A percentile compares a stretch with the other conserved stretches of the same genome.
These are phyloP conservation scores for Gaillardinia entomophila DNA, from an alignment of 805 yeast genomes.

Conservation along the genomic window DNA sequence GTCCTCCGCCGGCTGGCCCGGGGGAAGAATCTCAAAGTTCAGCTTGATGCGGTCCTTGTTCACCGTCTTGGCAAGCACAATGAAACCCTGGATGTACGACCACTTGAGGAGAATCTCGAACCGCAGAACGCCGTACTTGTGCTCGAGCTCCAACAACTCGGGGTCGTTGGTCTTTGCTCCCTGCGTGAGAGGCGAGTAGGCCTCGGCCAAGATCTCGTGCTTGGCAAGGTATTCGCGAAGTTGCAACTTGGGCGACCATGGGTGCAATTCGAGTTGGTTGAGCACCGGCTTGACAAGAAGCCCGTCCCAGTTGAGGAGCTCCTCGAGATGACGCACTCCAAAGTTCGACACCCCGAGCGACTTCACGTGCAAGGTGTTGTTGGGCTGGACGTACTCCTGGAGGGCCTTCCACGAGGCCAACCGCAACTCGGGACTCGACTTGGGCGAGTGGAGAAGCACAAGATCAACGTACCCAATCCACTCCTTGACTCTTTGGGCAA, in stretches of 20 bases:
- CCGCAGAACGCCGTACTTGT: slow-evolving; percentile 42
- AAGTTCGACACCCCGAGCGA: slow-evolving; percentile 56
- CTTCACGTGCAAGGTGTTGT: slow-evolving; percentile 41
- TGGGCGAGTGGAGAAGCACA: slow-evolving; percentile 58
- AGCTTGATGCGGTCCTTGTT: slow-evolving; percentile 44
- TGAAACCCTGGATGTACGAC: slow-evolving; percentile 66
- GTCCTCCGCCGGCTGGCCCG: slow-evolving; percentile 15
- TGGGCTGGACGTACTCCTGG: slow-evolving; percentile 49
- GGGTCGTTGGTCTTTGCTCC: slow-evolving; percentile 56
- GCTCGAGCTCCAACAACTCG: slow-evolving; percentile 43
- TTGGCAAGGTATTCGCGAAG: slow-evolving; percentile 55
- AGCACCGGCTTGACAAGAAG: slow-evolving; percentile 50
- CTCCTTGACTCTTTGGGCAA: slow-evolving; percentile 44
- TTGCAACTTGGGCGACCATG: slow-evolving; percentile 69
- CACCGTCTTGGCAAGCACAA: slow-evolving; percentile 66
- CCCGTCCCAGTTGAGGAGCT: slow-evolving; percentile 42
- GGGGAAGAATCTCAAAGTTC: slow-evolving; percentile 49
- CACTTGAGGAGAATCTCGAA: slow-evolving; percentile 68
- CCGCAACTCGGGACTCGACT: slow-evolving; percentile 34
- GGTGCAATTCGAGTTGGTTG: slow-evolving; percentile 80
- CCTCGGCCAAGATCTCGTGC: slow-evolving; percentile 58
- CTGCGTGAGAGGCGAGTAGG: slow-evolving; percentile 74
- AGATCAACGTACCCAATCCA: slow-evolving; percentile 65
- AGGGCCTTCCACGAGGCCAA: slow-evolving; percentile 50
- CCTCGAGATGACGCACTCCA: slow-evolving; percentile 52